These are phyloP conservation scores for Lyophyllum atratum DNA, from an alignment of 768 basidiomycete genomes.

Conservation along the genomic window DNA sequence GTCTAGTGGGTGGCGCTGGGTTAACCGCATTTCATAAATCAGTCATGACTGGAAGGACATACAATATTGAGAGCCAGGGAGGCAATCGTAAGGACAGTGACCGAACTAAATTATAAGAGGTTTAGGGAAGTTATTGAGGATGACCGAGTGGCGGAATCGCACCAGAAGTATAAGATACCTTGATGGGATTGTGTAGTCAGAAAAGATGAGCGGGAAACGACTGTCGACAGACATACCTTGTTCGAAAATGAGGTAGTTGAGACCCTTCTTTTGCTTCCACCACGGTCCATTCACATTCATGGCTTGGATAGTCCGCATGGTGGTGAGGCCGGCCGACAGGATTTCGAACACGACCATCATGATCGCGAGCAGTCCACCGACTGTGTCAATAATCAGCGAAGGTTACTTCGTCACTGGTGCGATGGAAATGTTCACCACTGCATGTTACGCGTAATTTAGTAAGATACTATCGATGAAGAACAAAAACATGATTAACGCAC, in stretches of 20 bases:
- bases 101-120: constrained; percentile 11
- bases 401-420: background rate
- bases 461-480: background rate
- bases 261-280: constrained; percentile 16
- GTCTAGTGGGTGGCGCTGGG: constrained; percentile 8
- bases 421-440: background rate
- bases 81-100: constrained; percentile 24
- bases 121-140: background rate
- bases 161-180: constrained; percentile 33
- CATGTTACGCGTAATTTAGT: background rate
- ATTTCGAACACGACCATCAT: constrained; percentile 29
- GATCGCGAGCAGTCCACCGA: constrained; percentile 27
- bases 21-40: background rate
- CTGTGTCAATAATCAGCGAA: constrained; percentile 9
- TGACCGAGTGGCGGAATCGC: background rate
- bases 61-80: constrained; percentile 27
- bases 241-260: constrained; percentile 26
- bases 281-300: constrained; percentile 19
- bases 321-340: constrained; percentile 24
- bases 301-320: constrained; percentile 24
- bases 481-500: background rate
- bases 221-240: constrained; percentile 19
- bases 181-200: background rate
- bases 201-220: too few relatives aligned
- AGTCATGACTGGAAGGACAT: constrained; percentile 10